phyloP scores from a whole-genome alignment of 192 early-diverging fungal genomes.

The Lobulomyces angularis region DNA sequence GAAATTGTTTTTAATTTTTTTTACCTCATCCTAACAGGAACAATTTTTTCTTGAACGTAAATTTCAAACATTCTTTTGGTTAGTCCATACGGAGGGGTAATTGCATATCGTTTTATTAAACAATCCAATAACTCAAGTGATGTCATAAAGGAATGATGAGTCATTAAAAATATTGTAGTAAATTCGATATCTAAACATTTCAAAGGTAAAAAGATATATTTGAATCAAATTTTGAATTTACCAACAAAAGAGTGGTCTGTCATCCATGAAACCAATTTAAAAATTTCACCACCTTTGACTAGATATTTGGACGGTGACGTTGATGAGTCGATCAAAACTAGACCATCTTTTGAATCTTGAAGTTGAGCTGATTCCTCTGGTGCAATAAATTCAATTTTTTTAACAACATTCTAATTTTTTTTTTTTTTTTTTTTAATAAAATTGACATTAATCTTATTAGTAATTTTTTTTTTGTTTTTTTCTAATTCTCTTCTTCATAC shows the following conservation, averaged over 20 bases:
- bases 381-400: background rate
- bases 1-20: background rate
- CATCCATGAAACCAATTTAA: constrained; percentile 26
- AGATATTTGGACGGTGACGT: background rate
- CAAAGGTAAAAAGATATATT: constrained; percentile 1
- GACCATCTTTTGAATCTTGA: constrained; percentile 18
- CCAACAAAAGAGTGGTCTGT: constrained; percentile 22
- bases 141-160: constrained; percentile 47
- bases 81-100: constrained; percentile 28
- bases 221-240: background rate
- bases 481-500: background rate
- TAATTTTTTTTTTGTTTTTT: background rate
- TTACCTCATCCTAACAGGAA: constrained; percentile 27
- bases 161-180: constrained; percentile 23
- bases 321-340: constrained; percentile 26
- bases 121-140: constrained; percentile 30
- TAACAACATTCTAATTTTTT: background rate
- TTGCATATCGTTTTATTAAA: constrained; percentile 24
- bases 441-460: constrained; percentile 9
- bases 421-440: background rate
- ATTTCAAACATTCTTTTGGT: constrained; percentile 22
- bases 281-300: constrained; percentile 27
- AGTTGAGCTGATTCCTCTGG: constrained; percentile 8
- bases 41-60: constrained; percentile 27
- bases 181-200: constrained; percentile 24